Conservation (phyloP, 1,284 basidiomycete genomes). For the Xanthoconium separans region DNA sequence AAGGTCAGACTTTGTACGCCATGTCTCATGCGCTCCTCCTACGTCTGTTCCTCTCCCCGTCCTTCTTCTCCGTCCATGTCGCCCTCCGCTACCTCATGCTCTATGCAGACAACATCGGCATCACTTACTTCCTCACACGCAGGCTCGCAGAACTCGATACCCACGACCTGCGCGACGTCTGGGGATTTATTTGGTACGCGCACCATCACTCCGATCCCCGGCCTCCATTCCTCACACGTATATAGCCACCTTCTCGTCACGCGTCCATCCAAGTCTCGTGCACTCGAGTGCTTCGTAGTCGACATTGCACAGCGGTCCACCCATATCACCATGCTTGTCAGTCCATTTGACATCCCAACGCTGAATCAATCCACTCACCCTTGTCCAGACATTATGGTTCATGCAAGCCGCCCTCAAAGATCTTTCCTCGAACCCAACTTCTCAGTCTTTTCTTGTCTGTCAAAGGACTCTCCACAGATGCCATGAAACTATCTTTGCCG, state of each 20-base stretch:
- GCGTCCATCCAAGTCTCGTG: conserved; percentile 84
- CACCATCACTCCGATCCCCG: conserved; percentile 6
- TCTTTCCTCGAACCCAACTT: conserved; percentile 65
- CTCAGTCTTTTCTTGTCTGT: conserved; percentile 87
- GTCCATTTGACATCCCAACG: conserved; percentile 36
- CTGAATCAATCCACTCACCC: conserved; percentile 19
- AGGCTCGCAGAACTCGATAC: conserved; percentile 77
- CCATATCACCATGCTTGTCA: conserved; percentile 89
- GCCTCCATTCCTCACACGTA: conserved; percentile 15
- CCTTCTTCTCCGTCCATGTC: conserved; percentile 89
- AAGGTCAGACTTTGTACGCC: too few species aligned
- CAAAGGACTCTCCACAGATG: conserved; percentile 91
- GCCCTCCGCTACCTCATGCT: conserved; percentile 86
- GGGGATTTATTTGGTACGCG: conserved; percentile 91
- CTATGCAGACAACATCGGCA: conserved; percentile 92
- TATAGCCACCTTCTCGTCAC: conserved; percentile 88
- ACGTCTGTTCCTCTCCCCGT: conserved; percentile 85
- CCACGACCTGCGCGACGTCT: conserved; percentile 88
- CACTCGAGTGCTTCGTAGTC: conserved; percentile 89
- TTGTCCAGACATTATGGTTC: conserved; percentile 87
- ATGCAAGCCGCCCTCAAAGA: conserved; percentile 95
- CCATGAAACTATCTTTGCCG: conserved; percentile 96
- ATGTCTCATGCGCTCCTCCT: conserved; percentile 79
- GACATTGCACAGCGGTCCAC: conserved; percentile 86
- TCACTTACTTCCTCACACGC: conserved; percentile 92